A percentile compares a stretch with the other conserved stretches of the same genome.
phyloP scores from a whole-genome alignment of 768 basidiomycete genomes.

The Podaxis pistillaris region DNA sequence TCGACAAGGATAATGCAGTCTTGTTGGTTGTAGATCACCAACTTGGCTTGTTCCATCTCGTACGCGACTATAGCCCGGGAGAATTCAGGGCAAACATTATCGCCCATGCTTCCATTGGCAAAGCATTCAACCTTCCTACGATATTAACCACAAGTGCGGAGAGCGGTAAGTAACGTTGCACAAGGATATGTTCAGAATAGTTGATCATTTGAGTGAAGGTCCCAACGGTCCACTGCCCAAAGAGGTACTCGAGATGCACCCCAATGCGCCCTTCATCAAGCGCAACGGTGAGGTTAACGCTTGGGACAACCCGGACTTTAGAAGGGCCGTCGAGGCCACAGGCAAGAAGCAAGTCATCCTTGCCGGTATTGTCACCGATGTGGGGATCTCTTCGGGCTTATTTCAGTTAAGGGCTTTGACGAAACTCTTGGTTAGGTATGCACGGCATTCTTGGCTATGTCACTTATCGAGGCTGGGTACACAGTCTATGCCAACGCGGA shows the following conservation, averaged over 20 bases:
- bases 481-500: conserved; percentile 47
- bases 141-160: conserved; percentile 45
- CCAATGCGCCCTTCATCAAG: conserved; percentile 42
- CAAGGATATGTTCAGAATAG: background rate
- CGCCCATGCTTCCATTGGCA: conserved; percentile 45
- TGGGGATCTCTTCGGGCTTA: conserved; percentile 21
- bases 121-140: conserved; percentile 44
- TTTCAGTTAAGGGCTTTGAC: background rate
- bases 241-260: conserved; percentile 45
- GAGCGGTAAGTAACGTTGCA: conserved; percentile 27
- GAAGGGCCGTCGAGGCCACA: conserved; percentile 42
- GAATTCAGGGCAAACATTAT: conserved; percentile 44
- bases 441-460: conserved; percentile 47
- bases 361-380: conserved; percentile 50
- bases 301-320: conserved; percentile 51
- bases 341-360: conserved; percentile 50
- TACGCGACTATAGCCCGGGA: conserved; percentile 37
- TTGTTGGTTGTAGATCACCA: conserved; percentile 51
- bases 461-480: conserved; percentile 43
- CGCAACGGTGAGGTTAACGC: conserved; percentile 49
- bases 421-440: conserved; percentile 35
- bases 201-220: conserved; percentile 24
- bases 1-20: conserved; percentile 43
- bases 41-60: conserved; percentile 46
- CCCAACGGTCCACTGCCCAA: conserved; percentile 47